Evolutionary conservation across 1,139 yeast genomes (phyloP), one percentile per base, ranked within the genome.

Genomic region (Yamadazyma atmosphaerica): DNA sequence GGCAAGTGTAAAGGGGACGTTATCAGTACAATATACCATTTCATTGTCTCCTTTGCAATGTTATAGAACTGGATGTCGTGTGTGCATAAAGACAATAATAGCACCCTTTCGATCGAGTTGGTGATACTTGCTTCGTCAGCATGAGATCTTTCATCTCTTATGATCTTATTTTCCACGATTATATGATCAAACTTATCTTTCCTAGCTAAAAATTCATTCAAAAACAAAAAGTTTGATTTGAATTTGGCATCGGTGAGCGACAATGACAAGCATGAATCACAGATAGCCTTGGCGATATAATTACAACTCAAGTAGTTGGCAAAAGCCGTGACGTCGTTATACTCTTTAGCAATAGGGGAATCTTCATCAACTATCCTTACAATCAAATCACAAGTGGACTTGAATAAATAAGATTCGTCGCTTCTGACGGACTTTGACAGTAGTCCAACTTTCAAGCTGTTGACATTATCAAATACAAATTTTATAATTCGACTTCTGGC

Each of bases 1-100:
- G 40, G 39, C 18, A 45, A 39, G 11, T 36, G 40, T 1, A 36
- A 33, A 24, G 45, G 41, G 14, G 43, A 41, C 5, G 45, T 35
- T 1, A 52, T 32, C 41, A 79, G 84, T 23, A 58, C 52, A 3
- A 68, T 58, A 53, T 79, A 65, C 55, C 75, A 68, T 34, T 57
- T 59, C 58, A 81, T 70, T 12, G 76, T 73, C 12, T 66, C 61
- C 37, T 74, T 71, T 7, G 83, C 74, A 34, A 77, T 60, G 39
- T 72, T 68, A 54, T 79, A 81, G 36, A 77, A 72, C 35, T 78
- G 82, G 33, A 75, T 65, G 42, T 79, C 82, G 42, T 79, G 81
- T 0, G 84, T 74, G 45, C 83, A 74, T 24, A 81, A 58, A 3
- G 77, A 66, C 33, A 79, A 57, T 14, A 79, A 58, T 52, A 76